These are phyloP conservation scores for Lentinula guzmanii DNA, from an alignment of 768 basidiomycete species.

Conservation along the genomic window DNA sequence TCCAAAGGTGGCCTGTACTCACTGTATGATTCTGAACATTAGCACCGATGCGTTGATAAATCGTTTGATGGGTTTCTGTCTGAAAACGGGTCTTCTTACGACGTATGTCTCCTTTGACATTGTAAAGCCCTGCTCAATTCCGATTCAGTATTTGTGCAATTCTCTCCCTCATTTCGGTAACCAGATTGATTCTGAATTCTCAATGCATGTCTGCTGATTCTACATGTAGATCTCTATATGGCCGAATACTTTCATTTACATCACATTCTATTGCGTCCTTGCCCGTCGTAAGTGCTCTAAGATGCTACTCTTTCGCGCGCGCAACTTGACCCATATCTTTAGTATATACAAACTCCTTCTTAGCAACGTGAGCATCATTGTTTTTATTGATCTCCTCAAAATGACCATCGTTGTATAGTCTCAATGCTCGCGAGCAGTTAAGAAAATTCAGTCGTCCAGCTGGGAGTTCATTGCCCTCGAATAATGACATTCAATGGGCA, in stretches of 20 bases:
- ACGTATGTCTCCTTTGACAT: neutral
- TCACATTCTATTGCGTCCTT: constrained; percentile 2
- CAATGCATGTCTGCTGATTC: too few species aligned
- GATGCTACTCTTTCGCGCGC: too few species aligned
- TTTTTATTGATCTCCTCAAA: neutral
- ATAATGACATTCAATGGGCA: neutral
- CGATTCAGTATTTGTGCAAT: neutral
- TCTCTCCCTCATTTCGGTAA: neutral
- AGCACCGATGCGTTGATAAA: constrained; percentile 5
- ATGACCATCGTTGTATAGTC: neutral
- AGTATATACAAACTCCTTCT: constrained; percentile 4
- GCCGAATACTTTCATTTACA: constrained; percentile 2
- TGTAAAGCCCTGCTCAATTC: neutral
- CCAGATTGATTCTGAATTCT: neutral
- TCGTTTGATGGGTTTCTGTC: neutral
- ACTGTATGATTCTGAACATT: neutral
- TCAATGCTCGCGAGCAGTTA: constrained; percentile 1
- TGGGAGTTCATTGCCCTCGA: neutral
- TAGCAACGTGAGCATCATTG: neutral
- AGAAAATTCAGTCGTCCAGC: neutral
- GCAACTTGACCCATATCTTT: too few species aligned
- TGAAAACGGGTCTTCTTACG: constrained; percentile 1
- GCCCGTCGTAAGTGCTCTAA: constrained; percentile 1
- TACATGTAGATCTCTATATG: neutral
- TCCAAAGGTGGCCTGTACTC: neutral